Percentiles rank a stretch among this genome's conserved stretches.
phyloP scores from a whole-genome alignment of 768 basidiomycete species.

The Vararia minispora region DNA sequence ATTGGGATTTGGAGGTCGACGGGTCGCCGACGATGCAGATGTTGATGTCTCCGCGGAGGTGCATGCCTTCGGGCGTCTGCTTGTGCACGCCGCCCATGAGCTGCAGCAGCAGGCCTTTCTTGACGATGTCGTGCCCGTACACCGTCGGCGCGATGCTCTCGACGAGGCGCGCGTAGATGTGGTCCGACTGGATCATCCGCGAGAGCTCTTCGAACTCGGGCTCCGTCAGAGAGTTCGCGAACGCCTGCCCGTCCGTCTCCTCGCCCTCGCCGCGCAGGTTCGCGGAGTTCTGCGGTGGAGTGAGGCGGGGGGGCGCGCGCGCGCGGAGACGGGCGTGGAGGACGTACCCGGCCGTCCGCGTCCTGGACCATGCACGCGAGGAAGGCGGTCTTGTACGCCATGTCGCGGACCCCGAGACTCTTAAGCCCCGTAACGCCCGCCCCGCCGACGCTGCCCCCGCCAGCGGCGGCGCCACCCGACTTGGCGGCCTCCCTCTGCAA shows the following conservation, averaged over 20 bases:
- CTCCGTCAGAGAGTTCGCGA: conserved; percentile 81
- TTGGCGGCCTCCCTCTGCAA: conserved; percentile 78
- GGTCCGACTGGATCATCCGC: conserved; percentile 87
- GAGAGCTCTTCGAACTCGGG: conserved; percentile 94
- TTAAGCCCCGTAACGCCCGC: conserved; percentile 91
- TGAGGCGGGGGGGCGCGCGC: no score
- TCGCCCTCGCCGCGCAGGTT: conserved; percentile 81
- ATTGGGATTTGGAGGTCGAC: conserved; percentile 96
- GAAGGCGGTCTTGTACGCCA: conserved; percentile 98
- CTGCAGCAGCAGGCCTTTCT: conserved; percentile 92
- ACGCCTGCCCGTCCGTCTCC: conserved; percentile 70
- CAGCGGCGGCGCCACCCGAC: conserved; percentile 43
- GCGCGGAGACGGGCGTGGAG: no score
- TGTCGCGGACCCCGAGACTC: conserved; percentile 85
- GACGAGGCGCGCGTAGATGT: conserved; percentile 91
- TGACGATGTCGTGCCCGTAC: conserved; percentile 97
- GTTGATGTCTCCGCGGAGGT: conserved; percentile 97
- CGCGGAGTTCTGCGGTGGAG: conserved; percentile 65
- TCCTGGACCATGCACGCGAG: conserved; percentile 96
- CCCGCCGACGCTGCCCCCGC: conserved; percentile 55
- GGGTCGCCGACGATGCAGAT: conserved; percentile 98
- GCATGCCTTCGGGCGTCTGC: conserved; percentile 90
- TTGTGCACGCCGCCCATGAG: conserved; percentile 99
- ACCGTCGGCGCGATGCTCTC: conserved; percentile 96
- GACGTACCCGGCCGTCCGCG: conserved; percentile 74